A percentile compares a stretch with the other conserved stretches of the same genome.
Evolutionary conservation across 345 rosid genomes (phyloP).

Genomic region (Punica granatum): DNA sequence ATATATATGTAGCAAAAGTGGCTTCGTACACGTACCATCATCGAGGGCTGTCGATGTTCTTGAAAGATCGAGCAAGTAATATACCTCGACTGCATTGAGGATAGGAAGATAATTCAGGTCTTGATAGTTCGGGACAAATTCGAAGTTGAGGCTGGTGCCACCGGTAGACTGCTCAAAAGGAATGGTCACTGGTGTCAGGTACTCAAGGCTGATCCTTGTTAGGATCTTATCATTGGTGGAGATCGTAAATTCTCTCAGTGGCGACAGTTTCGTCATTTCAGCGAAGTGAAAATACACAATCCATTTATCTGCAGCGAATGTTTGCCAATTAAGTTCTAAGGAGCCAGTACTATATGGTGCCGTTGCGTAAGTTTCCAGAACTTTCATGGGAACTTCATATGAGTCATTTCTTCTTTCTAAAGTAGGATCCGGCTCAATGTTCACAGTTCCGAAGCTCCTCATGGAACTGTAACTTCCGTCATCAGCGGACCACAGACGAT

Average conservation of each 20-base stretch:
- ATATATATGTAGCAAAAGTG: background rate
- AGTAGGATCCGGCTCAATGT: background rate
- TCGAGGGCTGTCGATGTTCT: constrained; percentile 7
- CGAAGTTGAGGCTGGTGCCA: background rate
- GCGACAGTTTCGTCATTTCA: constrained; percentile 1
- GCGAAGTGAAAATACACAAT: constrained; percentile 19
- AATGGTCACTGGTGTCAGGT: constrained; percentile 12
- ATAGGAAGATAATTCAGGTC: constrained; percentile 18
- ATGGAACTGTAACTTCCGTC: background rate
- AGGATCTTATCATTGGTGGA: background rate
- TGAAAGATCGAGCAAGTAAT: background rate
- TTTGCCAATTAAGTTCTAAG: background rate
- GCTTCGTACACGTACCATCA: constrained; percentile 9
- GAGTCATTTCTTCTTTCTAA: background rate
- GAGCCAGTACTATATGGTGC: fast-evolving
- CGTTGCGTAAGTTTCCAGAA: background rate
- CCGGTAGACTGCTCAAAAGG: background rate
- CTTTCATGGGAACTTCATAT: constrained; percentile 2
- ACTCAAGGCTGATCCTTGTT: constrained; percentile 7
- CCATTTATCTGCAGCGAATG: background rate
- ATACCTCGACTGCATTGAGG: constrained; percentile 21
- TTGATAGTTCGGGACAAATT: background rate
- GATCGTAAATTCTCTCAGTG: constrained; percentile 10
- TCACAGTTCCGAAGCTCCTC: background rate
- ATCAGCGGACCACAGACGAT: constrained; percentile 6